Base-by-base conservation (phyloP, 805 yeast species). In the Yarrowia hollandica region DNA sequence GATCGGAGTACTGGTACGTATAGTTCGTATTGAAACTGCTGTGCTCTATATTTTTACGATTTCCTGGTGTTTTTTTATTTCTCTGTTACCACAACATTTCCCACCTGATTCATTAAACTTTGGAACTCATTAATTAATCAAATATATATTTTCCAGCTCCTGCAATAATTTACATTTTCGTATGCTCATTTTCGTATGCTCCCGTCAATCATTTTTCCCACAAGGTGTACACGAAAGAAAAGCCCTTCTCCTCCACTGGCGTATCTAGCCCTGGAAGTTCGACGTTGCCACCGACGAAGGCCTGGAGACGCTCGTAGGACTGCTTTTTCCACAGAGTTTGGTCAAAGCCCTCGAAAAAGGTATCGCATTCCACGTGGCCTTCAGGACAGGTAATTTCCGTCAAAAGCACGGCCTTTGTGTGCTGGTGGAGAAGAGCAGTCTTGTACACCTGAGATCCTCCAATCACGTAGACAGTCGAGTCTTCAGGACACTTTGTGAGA, bases 361-460 rank as follows among this genome's bases (percentile, higher is more conserved):
- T 82, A 71, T 91, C 98, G 77, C 90, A 81, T 14, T 77, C 79
- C 5, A 83, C 72, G 2, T 60, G 60, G 26, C 66, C 62, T 4
- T 66, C 65, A 1, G 65, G 64, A 10, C 71, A 68, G 2, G 69
- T 65, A 26, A 91, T 79, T 67, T 89, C 91, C 0, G 97, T 90
- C 14, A 91, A 69, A 22, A 88, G 76, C 52, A 89, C 71, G 25
- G 82, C 77, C 44, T 79, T 79, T 0, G 85, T 82, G 10, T 74
- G 58, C 4, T 73, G 72, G 59, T 71, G 74, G 1, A 68, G 62
- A 12, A 84, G 67, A 12, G 84, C 77, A 35, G 82, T 76, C 55
- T 81, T 78, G 73, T 94, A 94, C 8, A 94, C 76, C 68, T 91
- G 91, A 0, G 91, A 94, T 0, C 99, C 99, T 3, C 99, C 99